Percentiles rank a stretch among this genome's conserved stretches.
Conservation (phyloP, 805 yeast genomes). For the Peterozyma xylosa region DNA sequence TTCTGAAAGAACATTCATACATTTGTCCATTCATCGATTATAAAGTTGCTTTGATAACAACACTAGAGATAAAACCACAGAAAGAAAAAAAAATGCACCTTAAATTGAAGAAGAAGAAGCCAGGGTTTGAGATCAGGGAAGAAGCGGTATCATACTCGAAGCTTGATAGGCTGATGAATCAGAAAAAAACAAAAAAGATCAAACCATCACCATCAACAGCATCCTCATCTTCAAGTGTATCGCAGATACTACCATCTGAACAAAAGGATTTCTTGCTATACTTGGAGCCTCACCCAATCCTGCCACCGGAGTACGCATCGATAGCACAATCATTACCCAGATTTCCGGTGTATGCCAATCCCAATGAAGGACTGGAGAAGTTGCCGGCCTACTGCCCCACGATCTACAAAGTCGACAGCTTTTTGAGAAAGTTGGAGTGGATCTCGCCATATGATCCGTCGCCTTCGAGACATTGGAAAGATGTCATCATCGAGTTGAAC, state of each 20-base stretch:
- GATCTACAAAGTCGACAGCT: constrained; percentile 47
- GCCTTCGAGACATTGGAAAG: constrained; percentile 62
- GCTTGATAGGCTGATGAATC: too few species aligned
- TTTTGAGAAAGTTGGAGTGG: constrained; percentile 68
- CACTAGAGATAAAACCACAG: too few species aligned
- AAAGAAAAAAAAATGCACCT: too few species aligned
- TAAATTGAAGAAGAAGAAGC: too few species aligned
- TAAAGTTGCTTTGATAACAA: background rate
- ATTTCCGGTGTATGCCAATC: constrained; percentile 23
- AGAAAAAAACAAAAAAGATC: too few species aligned
- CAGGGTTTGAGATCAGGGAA: too few species aligned
- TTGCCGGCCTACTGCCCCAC: constrained; percentile 68
- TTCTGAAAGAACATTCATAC: background rate
- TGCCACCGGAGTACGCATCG: constrained; percentile 27
- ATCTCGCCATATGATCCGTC: constrained; percentile 69
- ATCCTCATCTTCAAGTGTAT: background rate
- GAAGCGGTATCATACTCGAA: too few species aligned
- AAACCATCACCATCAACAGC: too few species aligned
- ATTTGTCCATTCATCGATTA: background rate
- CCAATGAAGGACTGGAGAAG: constrained; percentile 24
- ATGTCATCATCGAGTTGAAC: constrained; percentile 64
- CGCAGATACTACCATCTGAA: background rate
- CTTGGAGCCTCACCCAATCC: constrained; percentile 30
- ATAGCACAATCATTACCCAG: constrained; percentile 27
- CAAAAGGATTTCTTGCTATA: constrained; percentile 18